Percentiles rank a stretch among this genome's conserved stretches.
Evolutionary conservation across 202 grass and related monocot species (phyloP).

Genomic region (Sporobolus alterniflorus): DNA sequence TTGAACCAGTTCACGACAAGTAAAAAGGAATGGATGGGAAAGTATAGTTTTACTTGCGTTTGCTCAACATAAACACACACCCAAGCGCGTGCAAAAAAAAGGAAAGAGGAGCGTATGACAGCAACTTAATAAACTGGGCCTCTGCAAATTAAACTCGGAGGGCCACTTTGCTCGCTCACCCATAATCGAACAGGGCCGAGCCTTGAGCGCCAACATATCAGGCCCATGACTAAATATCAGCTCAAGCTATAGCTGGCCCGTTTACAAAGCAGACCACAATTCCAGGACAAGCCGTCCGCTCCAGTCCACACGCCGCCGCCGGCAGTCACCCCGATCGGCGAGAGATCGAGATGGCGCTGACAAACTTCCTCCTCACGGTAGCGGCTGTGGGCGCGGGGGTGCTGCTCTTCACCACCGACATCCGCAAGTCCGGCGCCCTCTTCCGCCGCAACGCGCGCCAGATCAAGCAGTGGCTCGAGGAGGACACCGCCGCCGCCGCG

Average conservation of each 20-base stretch:
- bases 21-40: no score
- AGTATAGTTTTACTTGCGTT: no score
- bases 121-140: neutral
- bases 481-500: constrained; percentile 68
- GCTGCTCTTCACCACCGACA: constrained; percentile 83
- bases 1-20: no score
- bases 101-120: no score
- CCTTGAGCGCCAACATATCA: neutral
- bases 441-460: constrained; percentile 94
- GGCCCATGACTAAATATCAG: neutral
- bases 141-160: neutral
- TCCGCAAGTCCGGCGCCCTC: constrained; percentile 73
- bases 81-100: no score
- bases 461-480: constrained; percentile 88
- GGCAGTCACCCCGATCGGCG: constrained; percentile 3
- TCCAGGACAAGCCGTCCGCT: neutral
- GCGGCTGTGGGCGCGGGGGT: constrained; percentile 66
- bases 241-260: neutral
- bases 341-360: constrained; percentile 68
- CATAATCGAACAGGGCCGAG: no score
- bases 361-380: constrained; percentile 88
- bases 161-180: neutral
- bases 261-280: neutral
- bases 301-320: constrained; percentile 20
- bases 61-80: no score